Evolutionary conservation across 257 asterid species (phyloP), one percentile per base, ranked within the genome.

Genomic region (Nicotiana otophora): DNA sequence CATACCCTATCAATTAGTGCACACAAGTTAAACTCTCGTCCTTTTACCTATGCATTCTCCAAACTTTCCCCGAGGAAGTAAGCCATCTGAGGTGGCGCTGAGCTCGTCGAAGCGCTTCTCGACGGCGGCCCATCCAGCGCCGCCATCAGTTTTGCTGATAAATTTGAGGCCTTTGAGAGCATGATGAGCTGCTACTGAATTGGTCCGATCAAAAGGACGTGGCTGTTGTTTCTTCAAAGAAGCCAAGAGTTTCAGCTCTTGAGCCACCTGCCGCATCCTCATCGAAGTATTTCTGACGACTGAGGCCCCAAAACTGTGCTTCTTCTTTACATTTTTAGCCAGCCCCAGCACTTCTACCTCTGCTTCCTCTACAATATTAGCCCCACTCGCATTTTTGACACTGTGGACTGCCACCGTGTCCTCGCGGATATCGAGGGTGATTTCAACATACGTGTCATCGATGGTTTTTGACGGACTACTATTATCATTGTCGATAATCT

Each of bases 151-250:
- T 55, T 84, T 87, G 82, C 87, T 87, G 58, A 87, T 87, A 53
- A 87, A 84, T 17, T 87, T 83, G 63, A 87, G 84, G 17, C 89
- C 89, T 15, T 81, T 83, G 26, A 87, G 87, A 11, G 87, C 89
- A 34, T 83, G 84, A 69, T 83, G 81, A 11, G 87, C 89, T 5
- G 84, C 87, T 5, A 23, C n/a, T 46, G 88, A 83, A 48, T 77
- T 74, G 3, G 83, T 81, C 83, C 88, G 39, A 19, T 83, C 88
- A 48, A 66, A 4, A 42, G 60, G 42, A 78, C 20, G 53, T 4
- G 83, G 64, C 7, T 66, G 36, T 15, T 66, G 26, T 28, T 11
- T 83, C 26, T 70, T 63, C 4, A 66, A 64, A 12, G 86, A 81
- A 30, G 83, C 8, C 33, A 86, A 64, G 1, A 61, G 53, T 57